Evolutionary conservation across 2,329 filamentous ascomycete species (phyloP).

Genomic region (Cadophora luteo-olivacea): DNA sequence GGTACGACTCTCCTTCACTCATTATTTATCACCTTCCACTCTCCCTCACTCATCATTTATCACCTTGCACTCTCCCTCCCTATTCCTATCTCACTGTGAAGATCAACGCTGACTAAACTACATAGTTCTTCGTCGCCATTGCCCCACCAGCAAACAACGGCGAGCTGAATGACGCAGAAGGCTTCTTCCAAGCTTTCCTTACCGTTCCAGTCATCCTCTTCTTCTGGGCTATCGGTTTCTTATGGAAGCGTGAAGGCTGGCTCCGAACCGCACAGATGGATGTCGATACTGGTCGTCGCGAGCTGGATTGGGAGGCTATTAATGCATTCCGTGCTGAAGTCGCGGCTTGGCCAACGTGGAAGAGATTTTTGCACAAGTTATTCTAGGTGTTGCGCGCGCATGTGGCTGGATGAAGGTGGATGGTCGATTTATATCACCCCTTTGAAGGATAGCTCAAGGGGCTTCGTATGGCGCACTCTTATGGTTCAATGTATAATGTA

Average conservation of each 20-base stretch:
- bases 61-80: too few species aligned
- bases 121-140: conserved; percentile 20
- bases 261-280: conserved; percentile 19
- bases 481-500: background rate
- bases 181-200: conserved; percentile 21
- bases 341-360: conserved; percentile 14
- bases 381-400: background rate
- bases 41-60: too few species aligned
- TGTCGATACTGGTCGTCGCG: conserved; percentile 24
- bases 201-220: conserved; percentile 23
- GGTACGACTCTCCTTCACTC: too few species aligned
- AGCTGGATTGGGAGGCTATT: conserved; percentile 18
- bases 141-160: conserved; percentile 17
- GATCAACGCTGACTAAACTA: too few species aligned
- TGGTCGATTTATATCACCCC: background rate
- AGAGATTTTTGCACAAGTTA: conserved; percentile 19
- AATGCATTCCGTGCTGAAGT: conserved; percentile 15
- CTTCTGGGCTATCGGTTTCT: conserved; percentile 22
- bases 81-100: too few species aligned
- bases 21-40: too few species aligned
- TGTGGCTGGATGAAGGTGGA: background rate
- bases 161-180: conserved; percentile 12
- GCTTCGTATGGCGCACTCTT: background rate
- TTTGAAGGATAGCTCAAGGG: background rate
- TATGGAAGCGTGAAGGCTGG: conserved; percentile 18